Base-by-base conservation (phyloP, 345 rosid species). In the Anastatica hierochuntica region DNA sequence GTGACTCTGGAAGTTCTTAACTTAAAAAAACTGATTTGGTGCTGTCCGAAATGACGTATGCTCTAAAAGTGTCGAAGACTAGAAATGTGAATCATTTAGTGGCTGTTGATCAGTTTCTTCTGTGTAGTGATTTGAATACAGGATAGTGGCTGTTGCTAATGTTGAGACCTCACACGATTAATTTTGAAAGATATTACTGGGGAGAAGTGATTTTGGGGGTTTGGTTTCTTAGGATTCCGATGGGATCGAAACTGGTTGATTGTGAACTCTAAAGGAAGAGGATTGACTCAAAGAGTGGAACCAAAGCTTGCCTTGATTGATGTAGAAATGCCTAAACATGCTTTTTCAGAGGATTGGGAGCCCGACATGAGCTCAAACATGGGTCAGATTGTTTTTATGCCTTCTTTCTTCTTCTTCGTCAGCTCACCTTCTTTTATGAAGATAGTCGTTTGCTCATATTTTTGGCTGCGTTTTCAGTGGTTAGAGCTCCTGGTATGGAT, bases 221-320 rank as follows among this genome's bases (percentile, higher is more conserved):
- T 38, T 60, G 67, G 44, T 46, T 44, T 14, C 20, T 26, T 68
- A 85, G 97, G 97, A 58, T 86, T 86, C 48, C 72, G 74, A 31
- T 90, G 94, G 97, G 97, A 90, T 63, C 64, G 95, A 18, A 82
- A 90, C 16, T 86, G 97, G 97, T 41, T 86, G 21, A 56, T 84
- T 53, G 88, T 86, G 52, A 80, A 90, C 61, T 53, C 62, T 39
- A 79, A 70, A 76, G 87, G 95, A 49, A 64, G 89, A 67, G 94
- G 88, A 49, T 77, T 74, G 67, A 86, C 95, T 45, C 97, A 86
- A 61, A 86, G 97, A 77, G 78, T 70, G 19, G 88, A 90, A 57
- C 90, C 97, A 33, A 86, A 81, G 79, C 97, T 90, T 56, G 77
- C 95, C 24, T 68, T 90, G 58, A 83, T 90, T 19, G 67, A 73